These are phyloP conservation scores for Barnettozyma hawaiiensis DNA, from an alignment of 1,139 yeast species.

Conservation along the genomic window DNA sequence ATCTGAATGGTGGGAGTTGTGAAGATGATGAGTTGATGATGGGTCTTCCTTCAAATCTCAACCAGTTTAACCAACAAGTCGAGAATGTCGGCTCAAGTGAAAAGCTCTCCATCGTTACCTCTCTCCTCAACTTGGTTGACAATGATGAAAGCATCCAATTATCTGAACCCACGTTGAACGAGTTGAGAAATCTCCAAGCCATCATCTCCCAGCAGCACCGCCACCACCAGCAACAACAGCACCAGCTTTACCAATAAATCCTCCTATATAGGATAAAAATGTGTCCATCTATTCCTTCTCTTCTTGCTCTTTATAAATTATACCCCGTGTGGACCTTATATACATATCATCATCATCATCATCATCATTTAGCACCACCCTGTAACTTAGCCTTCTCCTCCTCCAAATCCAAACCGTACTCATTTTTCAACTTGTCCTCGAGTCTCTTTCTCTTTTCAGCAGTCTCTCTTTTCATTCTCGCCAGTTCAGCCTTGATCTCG, in stretches of 20 bases:
- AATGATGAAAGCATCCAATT: constrained; percentile 1
- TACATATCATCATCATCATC: not conserved
- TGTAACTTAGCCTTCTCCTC: constrained; percentile 32
- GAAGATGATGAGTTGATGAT: not conserved
- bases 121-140: constrained; percentile 7
- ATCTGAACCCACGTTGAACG: constrained; percentile 2
- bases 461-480: constrained; percentile 73
- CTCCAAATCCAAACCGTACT: constrained; percentile 54
- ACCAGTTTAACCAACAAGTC: not conserved
- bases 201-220: not conserved
- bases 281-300: no score
- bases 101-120: constrained; percentile 8
- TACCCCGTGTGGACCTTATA: not conserved
- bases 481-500: constrained; percentile 86
- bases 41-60: not conserved
- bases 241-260: not conserved
- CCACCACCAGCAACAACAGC: not conserved
- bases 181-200: constrained; percentile 3
- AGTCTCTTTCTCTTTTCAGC: constrained; percentile 65
- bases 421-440: constrained; percentile 65
- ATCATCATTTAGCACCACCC: constrained; percentile 4
- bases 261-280: no score
- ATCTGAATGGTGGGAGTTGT: no score
- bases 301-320: not conserved
- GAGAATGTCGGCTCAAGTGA: not conserved